Conservation (phyloP, 2,329 filamentous ascomycete genomes). For the Beauveria bassiana region DNA sequence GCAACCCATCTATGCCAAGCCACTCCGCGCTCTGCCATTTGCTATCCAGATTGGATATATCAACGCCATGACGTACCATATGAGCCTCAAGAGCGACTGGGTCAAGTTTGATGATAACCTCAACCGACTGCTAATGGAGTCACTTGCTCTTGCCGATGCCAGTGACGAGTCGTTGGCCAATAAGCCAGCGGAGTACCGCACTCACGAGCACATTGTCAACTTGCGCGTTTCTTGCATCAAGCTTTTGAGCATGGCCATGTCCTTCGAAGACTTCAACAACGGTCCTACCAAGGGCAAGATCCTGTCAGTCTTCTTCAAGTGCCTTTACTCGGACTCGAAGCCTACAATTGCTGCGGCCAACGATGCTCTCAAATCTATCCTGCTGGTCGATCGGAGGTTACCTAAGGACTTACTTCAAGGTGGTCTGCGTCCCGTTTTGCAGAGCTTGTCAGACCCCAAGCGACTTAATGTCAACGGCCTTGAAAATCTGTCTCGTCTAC, state of each 20-base stretch:
- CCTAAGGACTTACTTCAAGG: conserved; percentile 94
- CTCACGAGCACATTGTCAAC: conserved; percentile 89
- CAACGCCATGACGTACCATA: conserved; percentile 91
- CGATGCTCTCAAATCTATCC: conserved; percentile 76
- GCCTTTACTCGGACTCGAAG: conserved; percentile 84
- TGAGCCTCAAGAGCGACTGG: conserved; percentile 82
- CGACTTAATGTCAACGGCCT: conserved; percentile 81
- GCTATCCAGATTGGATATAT: conserved; percentile 96
- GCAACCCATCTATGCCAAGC: conserved; percentile 92
- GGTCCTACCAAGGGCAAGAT: conserved; percentile 61
- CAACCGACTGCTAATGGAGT: conserved; percentile 86
- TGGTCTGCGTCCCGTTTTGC: conserved; percentile 87
- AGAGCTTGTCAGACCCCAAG: conserved; percentile 90
- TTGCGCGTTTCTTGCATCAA: conserved; percentile 89
- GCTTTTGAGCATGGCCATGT: conserved; percentile 86
- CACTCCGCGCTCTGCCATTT: conserved; percentile 85
- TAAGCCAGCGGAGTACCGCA: conserved; percentile 91
- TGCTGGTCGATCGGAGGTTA: conserved; percentile 82
- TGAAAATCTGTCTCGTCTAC: conserved; percentile 79
- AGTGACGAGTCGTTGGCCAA: conserved; percentile 86
- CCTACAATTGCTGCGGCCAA: conserved; percentile 93
- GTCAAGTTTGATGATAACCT: conserved; percentile 88
- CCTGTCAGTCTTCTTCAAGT: conserved; percentile 96
- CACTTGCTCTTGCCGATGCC: conserved; percentile 85
- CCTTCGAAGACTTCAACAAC: conserved; percentile 83